Conservation (phyloP, 768 basidiomycete genomes). For the Leucocoprinus leucothites region DNA sequence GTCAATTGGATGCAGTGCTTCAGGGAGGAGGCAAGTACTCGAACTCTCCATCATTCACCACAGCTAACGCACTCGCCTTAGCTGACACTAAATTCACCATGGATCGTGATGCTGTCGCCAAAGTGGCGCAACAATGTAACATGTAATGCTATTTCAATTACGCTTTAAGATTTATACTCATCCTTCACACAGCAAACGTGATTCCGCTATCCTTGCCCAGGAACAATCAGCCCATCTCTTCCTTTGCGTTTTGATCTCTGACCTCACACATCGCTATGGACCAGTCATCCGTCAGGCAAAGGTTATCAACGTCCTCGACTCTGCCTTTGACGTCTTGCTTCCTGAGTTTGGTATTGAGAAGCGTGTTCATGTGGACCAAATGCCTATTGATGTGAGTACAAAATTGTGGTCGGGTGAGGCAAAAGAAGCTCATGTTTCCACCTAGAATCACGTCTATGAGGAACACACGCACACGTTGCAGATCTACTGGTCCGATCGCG, state of each 20-base stretch:
- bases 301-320: constrained; percentile 94
- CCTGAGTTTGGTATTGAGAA: constrained; percentile 99
- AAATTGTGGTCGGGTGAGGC: background rate
- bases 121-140: constrained; percentile 97
- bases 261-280: constrained; percentile 92
- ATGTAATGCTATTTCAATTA: constrained; percentile 54
- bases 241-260: constrained; percentile 91
- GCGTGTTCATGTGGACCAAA: constrained; percentile 97
- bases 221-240: constrained; percentile 96
- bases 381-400: constrained; percentile 90
- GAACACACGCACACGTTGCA: constrained; percentile 90
- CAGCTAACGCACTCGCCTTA: constrained; percentile 17
- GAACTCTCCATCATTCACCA: constrained; percentile 3
- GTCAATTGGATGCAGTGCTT: constrained; percentile 89
- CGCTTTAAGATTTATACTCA: background rate
- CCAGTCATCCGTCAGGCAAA: constrained; percentile 94
- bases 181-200: constrained; percentile 63
- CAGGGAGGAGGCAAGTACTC: constrained; percentile 57
- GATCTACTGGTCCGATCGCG: constrained; percentile 94
- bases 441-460: constrained; percentile 91
- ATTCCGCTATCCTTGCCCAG: constrained; percentile 88
- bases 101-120: constrained; percentile 97
- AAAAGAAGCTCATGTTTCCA: background rate
- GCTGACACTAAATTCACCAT: constrained; percentile 90
- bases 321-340: constrained; percentile 94